Evolutionary conservation across 1,139 yeast species (phyloP), one percentile per base, ranked within the genome.

Genomic region (Schwanniomyces etchellsii): DNA sequence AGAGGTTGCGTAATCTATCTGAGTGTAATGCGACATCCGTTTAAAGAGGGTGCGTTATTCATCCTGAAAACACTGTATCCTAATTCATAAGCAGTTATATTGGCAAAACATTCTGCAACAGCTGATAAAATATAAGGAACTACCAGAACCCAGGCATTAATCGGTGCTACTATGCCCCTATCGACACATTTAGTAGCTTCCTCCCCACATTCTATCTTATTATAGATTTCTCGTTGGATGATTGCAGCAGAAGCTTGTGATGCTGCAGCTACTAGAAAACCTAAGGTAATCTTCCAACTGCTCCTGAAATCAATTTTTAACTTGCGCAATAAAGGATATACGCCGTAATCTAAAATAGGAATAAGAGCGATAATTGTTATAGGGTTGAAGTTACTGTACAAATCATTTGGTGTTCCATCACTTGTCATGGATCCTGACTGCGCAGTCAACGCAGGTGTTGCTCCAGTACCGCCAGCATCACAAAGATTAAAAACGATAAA

Each of bases 381-480:
- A 20, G 86, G 81, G 48, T 80, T 80, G 53, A 81, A 75, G 41
- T 77, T 78, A 51, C 69, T 73, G 52, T 78, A 72, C 48, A 80
- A 65, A 61, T 79, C 88, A 46, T 80, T 80, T 40, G 88, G 88
- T 39, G 80, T 73, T 34, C 85, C 84, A 31, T 76, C 65, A 18
- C 77, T 65, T 20, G 71, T 60, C 82, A 80, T 74, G 20, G 81
- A 69, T 34, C 79, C 80, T 28, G 84, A 78, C 47, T 77, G 82
- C 5, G 79, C 74, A 35, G 74, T 76, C 50, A 76, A 77, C 32
- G 76, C 66, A 35, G 75, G 30, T 21, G 30, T 31, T 35, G 75
- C 64, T 29, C 81, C 77, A 54, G 78, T 65, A 50, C 83, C 84
- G 46, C 75, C 74, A n/a, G n/a, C n/a, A 52, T 80, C 84, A 43